A percentile compares a stretch with the other conserved stretches of the same genome.
phyloP scores from a whole-genome alignment of 2,329 filamentous ascomycete genomes.

The Macrophomina pseudophaseolina region DNA sequence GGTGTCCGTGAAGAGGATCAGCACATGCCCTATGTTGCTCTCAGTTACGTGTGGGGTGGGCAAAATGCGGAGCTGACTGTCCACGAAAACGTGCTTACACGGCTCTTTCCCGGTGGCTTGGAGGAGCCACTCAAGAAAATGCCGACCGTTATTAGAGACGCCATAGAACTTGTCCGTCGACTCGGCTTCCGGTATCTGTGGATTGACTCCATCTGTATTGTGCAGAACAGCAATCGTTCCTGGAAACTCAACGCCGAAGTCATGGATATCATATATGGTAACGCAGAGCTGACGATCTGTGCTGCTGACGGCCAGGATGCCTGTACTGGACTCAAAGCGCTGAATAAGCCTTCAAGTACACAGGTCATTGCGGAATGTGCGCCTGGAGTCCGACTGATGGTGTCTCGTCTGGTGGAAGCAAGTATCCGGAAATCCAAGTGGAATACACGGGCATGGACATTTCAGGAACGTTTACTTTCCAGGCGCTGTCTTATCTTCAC shows the following conservation, averaged over 20 bases:
- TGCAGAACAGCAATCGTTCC: conserved; percentile 25
- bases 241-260: conserved; percentile 38
- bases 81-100: background rate
- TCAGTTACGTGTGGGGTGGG: conserved; percentile 20
- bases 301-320: conserved; percentile 37
- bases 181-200: conserved; percentile 27
- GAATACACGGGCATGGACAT: conserved; percentile 48
- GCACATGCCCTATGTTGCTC: conserved; percentile 1
- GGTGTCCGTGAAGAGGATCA: background rate
- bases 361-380: conserved; percentile 27
- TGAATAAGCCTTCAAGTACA: background rate
- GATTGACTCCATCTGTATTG: conserved; percentile 24
- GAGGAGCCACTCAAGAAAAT: background rate
- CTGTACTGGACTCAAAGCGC: conserved; percentile 29
- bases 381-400: conserved; percentile 31
- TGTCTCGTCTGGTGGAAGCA: conserved; percentile 28
- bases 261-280: conserved; percentile 43
- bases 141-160: background rate
- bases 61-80: background rate
- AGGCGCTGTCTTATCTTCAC: conserved; percentile 45
- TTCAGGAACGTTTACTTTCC: conserved; percentile 47
- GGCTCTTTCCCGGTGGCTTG: background rate
- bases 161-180: conserved; percentile 8
- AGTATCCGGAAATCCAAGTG: conserved; percentile 37
- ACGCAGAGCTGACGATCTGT: conserved; percentile 42